phyloP scores from a whole-genome alignment of 148 eudicot species.

The Chenopodium suecicum region DNA sequence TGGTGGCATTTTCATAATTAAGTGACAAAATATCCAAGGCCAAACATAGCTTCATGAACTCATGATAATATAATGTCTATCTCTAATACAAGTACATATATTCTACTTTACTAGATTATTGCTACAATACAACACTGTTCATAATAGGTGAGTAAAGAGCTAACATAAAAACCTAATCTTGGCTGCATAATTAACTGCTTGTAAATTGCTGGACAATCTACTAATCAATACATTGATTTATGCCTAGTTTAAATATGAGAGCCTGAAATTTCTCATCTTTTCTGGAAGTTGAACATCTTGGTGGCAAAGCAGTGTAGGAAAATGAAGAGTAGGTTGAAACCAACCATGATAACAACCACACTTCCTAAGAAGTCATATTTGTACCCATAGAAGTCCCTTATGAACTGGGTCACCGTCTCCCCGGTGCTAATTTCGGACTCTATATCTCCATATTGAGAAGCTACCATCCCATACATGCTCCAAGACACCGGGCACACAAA shows the following conservation, averaged over 20 bases:
- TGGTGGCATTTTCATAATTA: too few relatives aligned
- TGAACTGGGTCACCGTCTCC: conserved; percentile 21
- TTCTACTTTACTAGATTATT: not conserved
- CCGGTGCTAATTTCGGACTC: conserved; percentile 20
- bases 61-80: not conserved
- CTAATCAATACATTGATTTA: not conserved
- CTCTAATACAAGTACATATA: not conserved
- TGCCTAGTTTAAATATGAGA: too few relatives aligned
- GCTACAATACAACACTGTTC: not conserved
- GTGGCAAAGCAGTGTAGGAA: conserved; percentile 19
- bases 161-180: not conserved
- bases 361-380: conserved; percentile 32
- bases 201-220: not conserved
- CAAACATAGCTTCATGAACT: too few relatives aligned
- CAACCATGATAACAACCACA: conserved; percentile 24
- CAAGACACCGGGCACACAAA: conserved; percentile 35
- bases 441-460: conserved; percentile 36
- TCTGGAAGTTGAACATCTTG: conserved; percentile 35
- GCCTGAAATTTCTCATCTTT: conserved; percentile 2
- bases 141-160: not conserved
- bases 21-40: too few relatives aligned
- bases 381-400: conserved; percentile 30
- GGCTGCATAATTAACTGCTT: not conserved
- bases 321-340: conserved; percentile 26
- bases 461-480: conserved; percentile 35